Evolutionary conservation across 2,329 filamentous ascomycete species (phyloP), one percentile per base, ranked within the genome.

Genomic region (Phialemoniopsis sp.): DNA sequence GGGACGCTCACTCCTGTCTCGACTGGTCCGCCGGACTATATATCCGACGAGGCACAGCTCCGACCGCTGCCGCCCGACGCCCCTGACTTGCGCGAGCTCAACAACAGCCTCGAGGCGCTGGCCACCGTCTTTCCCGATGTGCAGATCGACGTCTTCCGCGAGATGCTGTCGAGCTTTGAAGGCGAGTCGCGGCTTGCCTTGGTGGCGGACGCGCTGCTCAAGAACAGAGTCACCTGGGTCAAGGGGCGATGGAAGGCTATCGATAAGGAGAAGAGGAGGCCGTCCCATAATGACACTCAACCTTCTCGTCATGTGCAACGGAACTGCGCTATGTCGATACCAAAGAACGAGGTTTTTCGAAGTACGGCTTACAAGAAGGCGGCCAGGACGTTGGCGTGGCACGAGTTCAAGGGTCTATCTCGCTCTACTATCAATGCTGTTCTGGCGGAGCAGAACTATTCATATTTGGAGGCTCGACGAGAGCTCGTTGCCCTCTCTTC

Each of bases 81-180:
- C 29, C 74, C 77, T 30, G 76, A 88, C 51, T 70, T 89, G 17
- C 70, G 76, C 48, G 78, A 84, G 42, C 72, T 91, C 36, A 91
- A 91, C 63, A 68, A 70, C 37, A 75, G 80, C 50, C 77, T 93
- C 46, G 76, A 78, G 44, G 78, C 74, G 12, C 74, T 93, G 32
- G 78, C 80, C 16, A 78, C 78, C 35, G 73, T 90, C 8, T 93
- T 93, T 48, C 87, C 87, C 19, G 80, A 90, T 59, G 71, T 90
- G n/a, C 84, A 89, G 59, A 72, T 87, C 43, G 85, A 90, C 49
- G 87, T 90, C 14, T 88, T 93, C 55, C 78, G 87, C 33, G 87
- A 91, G 66, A 86, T 93, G 76, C 77, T 93, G 36, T 65, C 73
- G 30, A 85, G 72, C 53, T 85, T 90, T 55, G 83, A 84, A 52